Base-by-base conservation (phyloP, 2,329 filamentous ascomycete genomes). In the Colletotrichum paranaense region DNA sequence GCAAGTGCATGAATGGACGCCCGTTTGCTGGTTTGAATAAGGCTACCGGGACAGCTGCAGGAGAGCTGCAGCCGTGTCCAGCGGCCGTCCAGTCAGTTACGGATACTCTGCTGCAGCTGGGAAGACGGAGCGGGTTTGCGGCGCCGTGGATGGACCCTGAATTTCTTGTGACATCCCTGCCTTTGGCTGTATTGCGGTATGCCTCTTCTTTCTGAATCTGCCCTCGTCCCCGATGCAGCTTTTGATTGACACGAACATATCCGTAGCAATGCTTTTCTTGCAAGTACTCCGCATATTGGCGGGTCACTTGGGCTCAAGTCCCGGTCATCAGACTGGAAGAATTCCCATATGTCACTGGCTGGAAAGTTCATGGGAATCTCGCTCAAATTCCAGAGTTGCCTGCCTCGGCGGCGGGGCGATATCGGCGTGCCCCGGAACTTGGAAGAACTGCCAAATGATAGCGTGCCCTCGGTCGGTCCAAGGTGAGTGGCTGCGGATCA, bases 101-200 rank as follows among this genome's bases (percentile, higher is more conserved):
- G 32, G 11, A 12, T 35, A 46, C 30, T 60, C 62, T 26, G 62
- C 28, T 64, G 32, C 32, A 5, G 32, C 32, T 35, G 24, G 30
- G 26, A 16, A 24, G 32, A 19, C 35, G 32, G 28, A 46, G 66
- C 70, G 66, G 70, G 53, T 49, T 73, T 73, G 70, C 66, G 67
- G 60, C 66, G 59, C 28, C 63, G 70, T 55, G 56, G 46, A 69
- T 73, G 70, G 67, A 70, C 70, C 70, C 70, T 73, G 70, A 16
- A 70, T 56, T 73, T 52, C 8, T 5, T 14, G 26, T 12, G 28
- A 28, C n/a, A 16, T 42, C 53, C 24, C 5, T 42, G 12, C 30
- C 22, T 26, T 30, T 12, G 19, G 4, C 22, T 19, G 30, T 32
- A 32, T 32, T 32, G 8, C 30, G 30, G 30, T 32, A 22, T 7